Conservation (phyloP, 1,284 basidiomycete species). For the Ustilago trichophora region DNA sequence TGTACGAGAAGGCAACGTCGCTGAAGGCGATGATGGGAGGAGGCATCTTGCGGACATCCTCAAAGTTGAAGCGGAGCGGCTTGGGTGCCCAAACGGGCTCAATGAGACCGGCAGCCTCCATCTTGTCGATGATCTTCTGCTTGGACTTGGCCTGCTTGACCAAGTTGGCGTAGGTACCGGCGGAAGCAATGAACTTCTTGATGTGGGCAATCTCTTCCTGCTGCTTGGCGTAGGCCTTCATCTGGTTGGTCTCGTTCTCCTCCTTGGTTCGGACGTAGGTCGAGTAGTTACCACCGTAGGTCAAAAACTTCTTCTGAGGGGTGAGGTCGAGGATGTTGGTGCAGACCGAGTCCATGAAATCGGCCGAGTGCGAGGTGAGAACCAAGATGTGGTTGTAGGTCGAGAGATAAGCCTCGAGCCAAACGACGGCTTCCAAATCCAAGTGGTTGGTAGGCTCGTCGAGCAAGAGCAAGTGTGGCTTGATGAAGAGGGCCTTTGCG, state of each 20-base stretch:
- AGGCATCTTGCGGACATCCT: conserved; percentile 90
- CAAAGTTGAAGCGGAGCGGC: conserved; percentile 90
- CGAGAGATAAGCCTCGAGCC: conserved; percentile 96
- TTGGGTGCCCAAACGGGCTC: conserved; percentile 83
- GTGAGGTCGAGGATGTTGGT: conserved; percentile 99
- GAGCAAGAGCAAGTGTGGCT: conserved; percentile 90
- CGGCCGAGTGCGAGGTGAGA: conserved; percentile 89
- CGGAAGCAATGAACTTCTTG: conserved; percentile 95
- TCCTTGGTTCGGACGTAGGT: conserved; percentile 93
- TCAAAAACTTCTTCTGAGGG: conserved; percentile 78
- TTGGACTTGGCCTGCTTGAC: conserved; percentile 99
- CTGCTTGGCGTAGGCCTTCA: conserved; percentile 98
- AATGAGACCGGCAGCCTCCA: conserved; percentile 98
- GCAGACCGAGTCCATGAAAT: conserved; percentile 88
- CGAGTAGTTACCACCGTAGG: conserved; percentile 96
- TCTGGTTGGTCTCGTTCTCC: conserved; percentile 98
- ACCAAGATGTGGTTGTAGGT: conserved; percentile 99
- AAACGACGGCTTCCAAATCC: conserved; percentile 96
- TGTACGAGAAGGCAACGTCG: conserved; percentile 93
- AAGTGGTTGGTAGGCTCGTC: conserved; percentile 80
- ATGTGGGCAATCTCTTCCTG: conserved; percentile 98
- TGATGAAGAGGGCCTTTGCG: conserved; percentile 92
- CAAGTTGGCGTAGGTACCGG: conserved; percentile 98
- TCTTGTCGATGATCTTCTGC: conserved; percentile 98
- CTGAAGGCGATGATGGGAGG: conserved; percentile 97